Evolutionary conservation across 2,329 filamentous ascomycete genomes (phyloP), one percentile per base, ranked within the genome.

Genomic region (Scopulariopsis brevicaulis): DNA sequence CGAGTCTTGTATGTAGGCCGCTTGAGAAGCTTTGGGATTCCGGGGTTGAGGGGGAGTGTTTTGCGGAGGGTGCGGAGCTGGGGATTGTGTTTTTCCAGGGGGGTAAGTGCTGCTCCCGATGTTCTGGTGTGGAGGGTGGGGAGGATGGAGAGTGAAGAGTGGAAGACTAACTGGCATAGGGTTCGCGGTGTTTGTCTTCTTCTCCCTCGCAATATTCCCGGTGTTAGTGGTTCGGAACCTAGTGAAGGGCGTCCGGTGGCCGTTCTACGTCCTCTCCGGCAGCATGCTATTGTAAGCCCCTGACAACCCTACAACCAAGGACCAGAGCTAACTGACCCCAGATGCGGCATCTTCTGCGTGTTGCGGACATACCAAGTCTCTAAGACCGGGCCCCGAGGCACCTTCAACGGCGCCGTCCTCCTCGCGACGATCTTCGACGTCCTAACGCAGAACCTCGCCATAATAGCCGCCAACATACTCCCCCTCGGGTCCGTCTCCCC

Each of bases 361-460:
- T 61, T 69, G 8, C 64, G 68, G n/a, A 72, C 68, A 4, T 71
- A 71, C 56, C 66, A 72, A 53, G 67, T 65, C 25, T 68, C 70
- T 0, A 62, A 69, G 22, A 65, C 66, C 28, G 63, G 60, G 2
- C 63, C 64, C 15, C 57, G 65, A 18, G 63, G 65, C 11, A 59
- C 64, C 3, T 69, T 68, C 60, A 69, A 63, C 7, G 66, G 64
- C 50, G 63, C 67, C 54, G 63, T 66, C 7, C 69, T 72, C 54
- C 62, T 64, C 58, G 64, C 65, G 15, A 69, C 65, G 8, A 63
- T 72, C 34, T 63, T 73, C 37, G 65, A 67, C 15, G 65, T 70
- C 6, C 63, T 73, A 12, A 68, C 72, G 56, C 68, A 71, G 58
- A 74, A 72, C 62, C 54, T 72, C n/a, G 66, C 67, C 58, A 69